Conservation (phyloP, 202 grass and related monocot species). For the Schoenoplectus tabernaemontani region DNA sequence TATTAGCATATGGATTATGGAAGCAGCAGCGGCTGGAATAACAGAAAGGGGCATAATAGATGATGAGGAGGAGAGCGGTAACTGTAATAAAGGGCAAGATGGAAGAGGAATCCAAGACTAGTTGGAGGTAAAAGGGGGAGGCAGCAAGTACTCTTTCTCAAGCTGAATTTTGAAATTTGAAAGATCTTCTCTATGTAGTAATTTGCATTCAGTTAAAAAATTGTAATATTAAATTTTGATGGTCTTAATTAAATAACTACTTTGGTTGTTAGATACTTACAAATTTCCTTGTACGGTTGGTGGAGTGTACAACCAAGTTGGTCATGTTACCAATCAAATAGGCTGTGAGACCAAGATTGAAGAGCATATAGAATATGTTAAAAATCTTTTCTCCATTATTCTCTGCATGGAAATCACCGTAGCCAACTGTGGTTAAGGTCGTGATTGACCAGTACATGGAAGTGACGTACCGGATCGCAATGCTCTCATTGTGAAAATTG, state of each 20-base stretch:
- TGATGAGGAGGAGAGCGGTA: not conserved
- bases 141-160: not conserved
- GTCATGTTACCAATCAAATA: slow-evolving; percentile 99
- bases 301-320: slow-evolving; percentile 89
- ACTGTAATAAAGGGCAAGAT: not conserved
- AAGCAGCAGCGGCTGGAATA: not conserved
- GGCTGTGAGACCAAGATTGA: slow-evolving; percentile 93
- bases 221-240: too few species aligned
- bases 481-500: slow-evolving; percentile 58
- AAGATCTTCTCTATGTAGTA: not conserved
- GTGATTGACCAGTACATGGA: slow-evolving; percentile 99
- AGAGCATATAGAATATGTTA: slow-evolving; percentile 92
- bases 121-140: not conserved
- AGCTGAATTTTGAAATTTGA: not conserved
- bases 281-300: slow-evolving; percentile 86
- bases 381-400: slow-evolving; percentile 93
- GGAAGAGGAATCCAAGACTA: not conserved
- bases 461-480: slow-evolving; percentile 69
- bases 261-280: slow-evolving; percentile 33
- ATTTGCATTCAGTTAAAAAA: not conserved
- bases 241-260: not conserved
- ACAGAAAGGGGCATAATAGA: not conserved
- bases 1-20: not conserved
- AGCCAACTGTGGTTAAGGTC: slow-evolving; percentile 89
- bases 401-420: slow-evolving; percentile 86